Percentiles rank a stretch among this genome's conserved stretches.
Evolutionary conservation across 108 stramenopile genomes (phyloP).

Genomic region (Mediolabrus comicus): DNA sequence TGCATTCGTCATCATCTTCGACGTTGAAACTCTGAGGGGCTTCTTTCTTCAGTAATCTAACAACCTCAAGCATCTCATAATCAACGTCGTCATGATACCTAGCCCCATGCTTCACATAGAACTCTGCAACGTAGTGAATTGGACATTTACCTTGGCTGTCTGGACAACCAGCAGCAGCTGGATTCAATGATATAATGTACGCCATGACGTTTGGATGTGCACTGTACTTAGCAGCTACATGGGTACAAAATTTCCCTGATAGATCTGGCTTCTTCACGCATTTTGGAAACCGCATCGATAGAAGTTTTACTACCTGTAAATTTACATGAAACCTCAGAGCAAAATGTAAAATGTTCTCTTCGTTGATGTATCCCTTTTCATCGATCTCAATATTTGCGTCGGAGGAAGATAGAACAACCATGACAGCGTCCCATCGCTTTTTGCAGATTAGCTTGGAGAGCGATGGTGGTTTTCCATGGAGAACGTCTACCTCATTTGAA

Average conservation of each 20-base stretch:
- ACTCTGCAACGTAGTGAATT: slow-evolving; percentile 47
- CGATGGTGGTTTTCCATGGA: neutral
- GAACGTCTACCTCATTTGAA: neutral
- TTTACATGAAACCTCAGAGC: slow-evolving; percentile 30
- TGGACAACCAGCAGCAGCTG: slow-evolving; percentile 32
- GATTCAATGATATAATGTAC: slow-evolving; percentile 23
- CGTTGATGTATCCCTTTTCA: slow-evolving; percentile 4
- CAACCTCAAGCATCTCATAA: slow-evolving; percentile 34
- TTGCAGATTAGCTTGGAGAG: slow-evolving; percentile 19
- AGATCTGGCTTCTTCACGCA: slow-evolving; percentile 33
- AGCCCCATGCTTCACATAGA: slow-evolving; percentile 11
- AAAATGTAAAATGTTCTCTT: slow-evolving; percentile 33
- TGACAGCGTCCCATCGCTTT: slow-evolving; percentile 25
- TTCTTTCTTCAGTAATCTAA: slow-evolving; percentile 18
- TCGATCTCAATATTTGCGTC: slow-evolving; percentile 31
- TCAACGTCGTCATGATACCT: slow-evolving; percentile 5
- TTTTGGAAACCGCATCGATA: slow-evolving; percentile 17
- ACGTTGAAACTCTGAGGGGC: slow-evolving; percentile 39
- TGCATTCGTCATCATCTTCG: slow-evolving; percentile 40
- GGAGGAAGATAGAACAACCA: slow-evolving; percentile 6
- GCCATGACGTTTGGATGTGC: slow-evolving; percentile 37
- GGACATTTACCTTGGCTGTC: slow-evolving; percentile 45
- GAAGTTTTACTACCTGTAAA: slow-evolving; percentile 13
- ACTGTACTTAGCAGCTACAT: slow-evolving; percentile 43
- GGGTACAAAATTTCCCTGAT: slow-evolving; percentile 26